Evolutionary conservation across 2,329 filamentous ascomycete species (phyloP), one percentile per base, ranked within the genome.

Genomic region (Paracamarosporium sp.): DNA sequence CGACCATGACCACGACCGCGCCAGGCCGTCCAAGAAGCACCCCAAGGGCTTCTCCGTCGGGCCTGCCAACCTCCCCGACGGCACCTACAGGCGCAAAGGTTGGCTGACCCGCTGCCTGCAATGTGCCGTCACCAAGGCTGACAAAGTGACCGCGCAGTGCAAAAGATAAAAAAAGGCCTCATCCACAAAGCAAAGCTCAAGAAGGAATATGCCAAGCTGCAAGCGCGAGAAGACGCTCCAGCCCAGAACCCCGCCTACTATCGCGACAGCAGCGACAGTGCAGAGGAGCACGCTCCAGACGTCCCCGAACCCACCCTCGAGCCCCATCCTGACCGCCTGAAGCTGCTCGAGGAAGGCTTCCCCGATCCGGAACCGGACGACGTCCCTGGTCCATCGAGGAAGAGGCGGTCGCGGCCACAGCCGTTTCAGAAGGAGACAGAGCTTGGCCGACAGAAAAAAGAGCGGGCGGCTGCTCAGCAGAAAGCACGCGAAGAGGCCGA

Each of bases 151-250:
- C 20, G 25, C 17, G 38, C 69, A 94, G 91, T 91, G 56, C 88
- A 91, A 76, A 94, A 94, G 78, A 95, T 97, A 72, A 98, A 98
- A 78, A 85, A 90, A 64, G 87, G 91, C 64, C 81, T 97, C 55
- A 97, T 98, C 69, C 87, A 93, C 76, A 96, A 95, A 76, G 93
- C 93, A 59, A 97, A 97, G 78, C 84, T 97, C 61, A 95, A 94
- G 79, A 96, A 97, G 78, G 86, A 90, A 40, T 97, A 97, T 74
- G 90, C 90, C 62, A 97, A 97, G 78, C 82, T 97, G 63, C 94
- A 93, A 77, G 88, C 87, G 38, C 79, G 81, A 45, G 82, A 86
- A 72, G 75, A 80, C 36, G 75, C 74, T 7, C 43, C 72, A 35
- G 66, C 67, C 9, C 66, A 68, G 68, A 79, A 57, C 60, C 76